Evolutionary conservation across 768 basidiomycete species (phyloP), one percentile per base, ranked within the genome.

Genomic region (Pholiota molesta): DNA sequence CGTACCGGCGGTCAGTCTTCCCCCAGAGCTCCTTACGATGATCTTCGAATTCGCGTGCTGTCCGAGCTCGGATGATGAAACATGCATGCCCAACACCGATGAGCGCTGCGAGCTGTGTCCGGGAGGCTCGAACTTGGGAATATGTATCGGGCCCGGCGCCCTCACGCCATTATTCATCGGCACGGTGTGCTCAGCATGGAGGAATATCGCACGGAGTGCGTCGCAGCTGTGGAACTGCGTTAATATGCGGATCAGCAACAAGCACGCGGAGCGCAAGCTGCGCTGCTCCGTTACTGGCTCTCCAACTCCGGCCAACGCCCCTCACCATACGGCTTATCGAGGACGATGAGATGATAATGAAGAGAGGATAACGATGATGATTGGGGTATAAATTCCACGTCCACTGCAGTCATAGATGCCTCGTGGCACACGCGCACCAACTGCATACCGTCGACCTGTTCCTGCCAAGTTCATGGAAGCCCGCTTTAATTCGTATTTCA

Each of bases 371-470:
- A 55, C 21, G 64, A 60, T 13, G 51, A 53, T 9, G 62, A 59
- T 14, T 66, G 66, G 62, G 66, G 68, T 7, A 60, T 65, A 16
- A 64, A 66, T 44, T 55, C 58, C 37, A 65, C 65, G 0, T 65
- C 68, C 17, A 59, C 56, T 3, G 62, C 62, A 8, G 65, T 69
- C 19, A 69, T 71, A 42, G 49, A 63, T 14, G 65, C 5, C 62
- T 71, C 8, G 54, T 53, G 1, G 40, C 59, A 35, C 60, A 66
- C 21, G 65, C 65, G n/a, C 52, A 61, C 16, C 64, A 65, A 53
- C 68, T 67, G 67, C 63, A 68, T 4, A 64, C 57, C 51, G 51
- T 71, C 57, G 69, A 71, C 52, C 55, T 71, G 14, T 67, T 68
- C 55, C 55, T 68, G 2, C 69, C 69, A 6, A 56, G 57, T 51